phyloP scores from a whole-genome alignment of 208 protist genomes.

The Leishmania aethiopica region DNA sequence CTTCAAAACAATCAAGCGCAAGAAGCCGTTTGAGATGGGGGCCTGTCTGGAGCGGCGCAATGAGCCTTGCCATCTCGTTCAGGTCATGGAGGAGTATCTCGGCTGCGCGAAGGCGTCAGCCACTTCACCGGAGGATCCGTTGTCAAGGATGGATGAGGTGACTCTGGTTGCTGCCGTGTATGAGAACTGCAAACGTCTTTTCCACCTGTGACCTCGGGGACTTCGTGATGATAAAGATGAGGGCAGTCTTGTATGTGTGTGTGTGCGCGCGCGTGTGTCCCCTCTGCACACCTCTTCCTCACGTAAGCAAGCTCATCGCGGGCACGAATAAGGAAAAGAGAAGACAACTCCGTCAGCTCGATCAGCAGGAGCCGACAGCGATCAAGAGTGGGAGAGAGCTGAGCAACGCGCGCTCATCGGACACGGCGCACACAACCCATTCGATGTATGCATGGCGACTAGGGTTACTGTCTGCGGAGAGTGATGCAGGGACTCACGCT shows the following conservation, averaged over 20 bases:
- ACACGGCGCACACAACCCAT: background rate
- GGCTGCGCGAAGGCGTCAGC: conserved; percentile 29
- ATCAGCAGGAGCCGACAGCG: background rate
- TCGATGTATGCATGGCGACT: background rate
- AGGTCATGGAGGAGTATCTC: conserved; percentile 76
- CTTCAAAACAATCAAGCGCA: conserved; percentile 62
- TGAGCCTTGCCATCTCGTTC: conserved; percentile 89
- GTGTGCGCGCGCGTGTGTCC: background rate
- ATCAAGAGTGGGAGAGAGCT: background rate
- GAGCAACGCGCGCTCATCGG: background rate
- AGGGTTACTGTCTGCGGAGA: background rate
- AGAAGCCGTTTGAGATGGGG: conserved; percentile 58
- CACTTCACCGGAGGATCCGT: background rate
- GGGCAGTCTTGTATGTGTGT: background rate
- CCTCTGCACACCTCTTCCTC: background rate
- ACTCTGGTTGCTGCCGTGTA: conserved; percentile 41
- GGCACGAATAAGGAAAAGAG: background rate
- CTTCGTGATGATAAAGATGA: background rate
- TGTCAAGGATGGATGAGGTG: conserved; percentile 33
- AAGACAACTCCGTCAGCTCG: background rate
- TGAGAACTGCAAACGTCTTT: conserved; percentile 50
- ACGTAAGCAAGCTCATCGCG: background rate
- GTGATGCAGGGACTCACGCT: background rate
- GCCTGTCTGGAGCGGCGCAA: conserved; percentile 89
- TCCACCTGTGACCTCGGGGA: conserved; percentile 19